Conservation (phyloP, 1,139 yeast species). For the Magnusiomyces paraingens region DNA sequence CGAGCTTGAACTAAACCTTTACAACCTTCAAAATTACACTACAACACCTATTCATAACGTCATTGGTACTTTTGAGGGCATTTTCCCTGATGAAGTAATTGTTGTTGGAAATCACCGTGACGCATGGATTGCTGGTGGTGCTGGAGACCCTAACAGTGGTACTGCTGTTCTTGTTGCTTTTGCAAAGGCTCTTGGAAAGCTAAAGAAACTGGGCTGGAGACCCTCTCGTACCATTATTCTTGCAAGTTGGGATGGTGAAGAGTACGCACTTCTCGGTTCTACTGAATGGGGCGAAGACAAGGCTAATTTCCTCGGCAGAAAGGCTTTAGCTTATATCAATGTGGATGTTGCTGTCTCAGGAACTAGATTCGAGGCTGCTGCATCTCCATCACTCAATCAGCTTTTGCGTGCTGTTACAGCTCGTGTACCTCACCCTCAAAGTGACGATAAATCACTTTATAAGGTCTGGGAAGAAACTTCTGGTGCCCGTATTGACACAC, state of each 20-base stretch:
- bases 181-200: constrained; percentile 47
- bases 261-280: constrained; percentile 59
- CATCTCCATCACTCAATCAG: constrained; percentile 49
- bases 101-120: constrained; percentile 66
- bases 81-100: constrained; percentile 43
- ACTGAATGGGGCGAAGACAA: constrained; percentile 64
- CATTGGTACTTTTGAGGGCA: constrained; percentile 51
- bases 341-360: constrained; percentile 59
- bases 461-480: constrained; percentile 49
- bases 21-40: constrained; percentile 51
- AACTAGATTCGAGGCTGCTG: constrained; percentile 37
- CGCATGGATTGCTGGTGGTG: constrained; percentile 69
- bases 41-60: constrained; percentile 55
- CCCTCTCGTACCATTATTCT: constrained; percentile 55
- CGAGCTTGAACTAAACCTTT: constrained; percentile 44
- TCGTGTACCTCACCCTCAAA: constrained; percentile 41
- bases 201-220: constrained; percentile 50
- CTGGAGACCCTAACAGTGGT: constrained; percentile 67
- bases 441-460: constrained; percentile 39
- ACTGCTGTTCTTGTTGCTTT: constrained; percentile 54
- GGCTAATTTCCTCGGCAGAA: constrained; percentile 36
- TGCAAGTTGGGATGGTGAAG: constrained; percentile 75
- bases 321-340: constrained; percentile 55
- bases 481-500: constrained; percentile 36
- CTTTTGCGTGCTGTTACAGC: constrained; percentile 38